Conservation (phyloP, 1,139 yeast species). For the Torulaspora globosa region DNA sequence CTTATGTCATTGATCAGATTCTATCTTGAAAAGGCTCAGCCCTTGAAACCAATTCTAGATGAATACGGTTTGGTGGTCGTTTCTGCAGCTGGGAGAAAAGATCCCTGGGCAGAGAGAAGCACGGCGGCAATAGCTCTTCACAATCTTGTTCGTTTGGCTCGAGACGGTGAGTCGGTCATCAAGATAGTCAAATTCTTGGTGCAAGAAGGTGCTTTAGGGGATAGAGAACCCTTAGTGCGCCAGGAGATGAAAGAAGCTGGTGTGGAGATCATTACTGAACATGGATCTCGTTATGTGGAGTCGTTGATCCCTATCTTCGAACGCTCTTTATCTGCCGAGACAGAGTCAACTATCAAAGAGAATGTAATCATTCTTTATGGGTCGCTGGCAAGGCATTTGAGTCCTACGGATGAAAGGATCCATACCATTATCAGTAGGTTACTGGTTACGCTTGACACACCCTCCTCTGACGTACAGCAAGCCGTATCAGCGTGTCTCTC, state of each 20-base stretch:
- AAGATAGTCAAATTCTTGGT: constrained; percentile 57
- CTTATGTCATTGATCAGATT: constrained; percentile 49
- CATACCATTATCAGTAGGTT: constrained; percentile 63
- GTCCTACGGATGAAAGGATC: constrained; percentile 59
- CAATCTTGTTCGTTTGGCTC: constrained; percentile 48
- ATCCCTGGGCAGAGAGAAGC: constrained; percentile 79
- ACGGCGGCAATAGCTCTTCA: constrained; percentile 71
- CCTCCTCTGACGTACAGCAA: constrained; percentile 82
- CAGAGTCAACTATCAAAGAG: constrained; percentile 67
- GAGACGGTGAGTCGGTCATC: constrained; percentile 41
- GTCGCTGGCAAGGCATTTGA: constrained; percentile 77
- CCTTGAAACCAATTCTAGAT: constrained; percentile 74
- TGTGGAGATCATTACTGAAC: constrained; percentile 56
- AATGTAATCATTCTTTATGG: constrained; percentile 84
- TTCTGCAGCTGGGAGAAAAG: constrained; percentile 56
- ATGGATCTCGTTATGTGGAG: constrained; percentile 66
- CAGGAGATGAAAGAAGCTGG: constrained; percentile 91
- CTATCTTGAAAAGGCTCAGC: constrained; percentile 59
- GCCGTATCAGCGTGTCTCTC: constrained; percentile 85
- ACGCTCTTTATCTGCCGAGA: constrained; percentile 40
- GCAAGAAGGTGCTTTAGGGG: constrained; percentile 63
- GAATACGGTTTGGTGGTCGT: constrained; percentile 74
- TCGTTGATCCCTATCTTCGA: constrained; percentile 75
- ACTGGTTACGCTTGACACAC: constrained; percentile 72
- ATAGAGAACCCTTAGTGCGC: constrained; percentile 65